phyloP scores from a whole-genome alignment of 805 yeast genomes.

The Zygosaccharomyces gambellarensis region DNA sequence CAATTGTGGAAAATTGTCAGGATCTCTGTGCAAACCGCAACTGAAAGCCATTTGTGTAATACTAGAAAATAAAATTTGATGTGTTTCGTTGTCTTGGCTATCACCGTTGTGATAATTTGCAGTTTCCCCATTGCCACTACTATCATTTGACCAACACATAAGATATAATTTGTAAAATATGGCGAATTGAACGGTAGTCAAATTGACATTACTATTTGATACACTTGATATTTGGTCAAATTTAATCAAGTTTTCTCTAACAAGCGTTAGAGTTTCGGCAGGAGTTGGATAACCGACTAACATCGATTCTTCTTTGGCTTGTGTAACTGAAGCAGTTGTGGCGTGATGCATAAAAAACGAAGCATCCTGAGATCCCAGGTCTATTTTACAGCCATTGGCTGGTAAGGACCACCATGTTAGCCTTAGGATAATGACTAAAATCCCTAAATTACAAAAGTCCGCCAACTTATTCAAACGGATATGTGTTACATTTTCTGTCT shows the following conservation, averaged over 20 bases:
- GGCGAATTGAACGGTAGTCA: slow-evolving; percentile 52
- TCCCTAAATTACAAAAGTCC: slow-evolving; percentile 44
- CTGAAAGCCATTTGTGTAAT: slow-evolving; percentile 62
- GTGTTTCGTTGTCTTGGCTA: slow-evolving; percentile 50
- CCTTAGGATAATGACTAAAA: slow-evolving; percentile 47
- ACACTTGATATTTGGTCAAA: slow-evolving; percentile 34
- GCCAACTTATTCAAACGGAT: slow-evolving; percentile 34
- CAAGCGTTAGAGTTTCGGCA: slow-evolving; percentile 25
- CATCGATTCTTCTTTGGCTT: slow-evolving; percentile 29
- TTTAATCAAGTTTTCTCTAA: slow-evolving; percentile 30
- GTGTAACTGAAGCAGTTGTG: slow-evolving; percentile 22
- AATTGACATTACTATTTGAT: slow-evolving; percentile 32
- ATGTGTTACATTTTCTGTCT: slow-evolving; percentile 18
- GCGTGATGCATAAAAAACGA: slow-evolving; percentile 18
- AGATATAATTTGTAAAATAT: slow-evolving; percentile 52
- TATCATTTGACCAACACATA: slow-evolving; percentile 49
- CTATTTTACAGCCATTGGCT: slow-evolving; percentile 35
- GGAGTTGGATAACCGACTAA: slow-evolving; percentile 30
- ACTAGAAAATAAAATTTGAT: slow-evolving; percentile 51
- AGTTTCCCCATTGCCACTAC: slow-evolving; percentile 36
- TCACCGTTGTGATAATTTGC: slow-evolving; percentile 12
- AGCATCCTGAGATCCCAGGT: slow-evolving; percentile 24
- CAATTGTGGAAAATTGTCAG: slow-evolving; percentile 46
- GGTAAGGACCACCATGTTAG: slow-evolving; percentile 55
- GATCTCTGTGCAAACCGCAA: slow-evolving; percentile 66